Conservation (phyloP, 441 rosid species). For the Melastoma candidum region DNA sequence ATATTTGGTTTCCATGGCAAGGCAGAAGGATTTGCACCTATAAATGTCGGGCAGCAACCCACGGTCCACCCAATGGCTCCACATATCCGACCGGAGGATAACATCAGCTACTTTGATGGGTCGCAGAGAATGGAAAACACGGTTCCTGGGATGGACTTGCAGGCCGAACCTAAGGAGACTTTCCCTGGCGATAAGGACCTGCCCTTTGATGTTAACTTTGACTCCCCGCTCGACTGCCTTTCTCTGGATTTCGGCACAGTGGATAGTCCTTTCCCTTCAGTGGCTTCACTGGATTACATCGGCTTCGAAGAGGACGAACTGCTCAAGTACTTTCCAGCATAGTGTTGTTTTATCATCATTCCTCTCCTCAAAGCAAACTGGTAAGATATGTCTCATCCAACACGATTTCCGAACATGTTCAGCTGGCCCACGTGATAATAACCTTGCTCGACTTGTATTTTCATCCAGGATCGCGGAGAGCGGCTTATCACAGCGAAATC, state of each 20-base stretch:
- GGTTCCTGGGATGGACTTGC: constrained; percentile 28
- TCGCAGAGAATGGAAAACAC: constrained; percentile 32
- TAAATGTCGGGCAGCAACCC: constrained; percentile 31
- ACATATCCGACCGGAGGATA: constrained; percentile 28
- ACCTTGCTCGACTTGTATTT: no score
- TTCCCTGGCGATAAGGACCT: constrained; percentile 45
- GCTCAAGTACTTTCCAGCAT: constrained; percentile 54
- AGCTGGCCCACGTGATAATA: no score
- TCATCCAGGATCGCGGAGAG: no score
- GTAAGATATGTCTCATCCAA: no score
- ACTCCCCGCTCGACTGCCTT: constrained; percentile 42
- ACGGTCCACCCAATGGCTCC: constrained; percentile 29
- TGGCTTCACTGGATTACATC: constrained; percentile 25
- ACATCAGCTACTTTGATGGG: constrained; percentile 21
- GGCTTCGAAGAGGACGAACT: constrained; percentile 38
- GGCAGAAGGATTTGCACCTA: constrained; percentile 34
- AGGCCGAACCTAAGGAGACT: constrained; percentile 25
- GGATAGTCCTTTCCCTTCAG: constrained; percentile 28
- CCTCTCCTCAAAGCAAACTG: no score
- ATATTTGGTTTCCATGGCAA: constrained; percentile 41
- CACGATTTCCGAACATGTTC: no score
- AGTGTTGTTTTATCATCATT: constrained; percentile 7
- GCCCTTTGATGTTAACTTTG: constrained; percentile 41
- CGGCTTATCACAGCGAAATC: no score
- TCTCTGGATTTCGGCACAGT: constrained; percentile 33